Evolutionary conservation across 352 stramenopile genomes (phyloP).

Genomic region (Bremia lactucae): DNA sequence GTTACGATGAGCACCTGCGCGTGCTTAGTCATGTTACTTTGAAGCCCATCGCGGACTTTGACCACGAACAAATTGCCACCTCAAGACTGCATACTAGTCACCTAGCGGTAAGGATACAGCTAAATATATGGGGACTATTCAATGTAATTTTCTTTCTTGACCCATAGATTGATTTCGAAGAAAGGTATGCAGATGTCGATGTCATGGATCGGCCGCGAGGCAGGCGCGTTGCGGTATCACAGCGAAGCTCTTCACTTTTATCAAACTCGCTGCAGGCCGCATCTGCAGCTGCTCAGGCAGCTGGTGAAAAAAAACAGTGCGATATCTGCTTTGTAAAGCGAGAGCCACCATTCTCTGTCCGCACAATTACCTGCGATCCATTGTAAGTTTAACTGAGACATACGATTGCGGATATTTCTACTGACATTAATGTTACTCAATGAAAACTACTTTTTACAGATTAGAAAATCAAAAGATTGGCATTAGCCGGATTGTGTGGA

Average conservation of each 20-base stretch:
- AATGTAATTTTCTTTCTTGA: not conserved
- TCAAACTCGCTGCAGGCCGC: slow-evolving; percentile 55
- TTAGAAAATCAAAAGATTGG: slow-evolving; percentile 66
- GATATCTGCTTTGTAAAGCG: slow-evolving; percentile 64
- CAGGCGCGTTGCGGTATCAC: slow-evolving; percentile 37
- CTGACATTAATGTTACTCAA: not conserved
- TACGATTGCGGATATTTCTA: not conserved
- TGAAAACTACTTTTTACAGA: slow-evolving; percentile 19
- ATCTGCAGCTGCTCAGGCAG: slow-evolving; percentile 43
- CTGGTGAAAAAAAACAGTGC: slow-evolving; percentile 31
- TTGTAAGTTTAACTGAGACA: slow-evolving; percentile 28
- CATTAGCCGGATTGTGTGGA: slow-evolving; percentile 57
- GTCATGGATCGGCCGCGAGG: slow-evolving; percentile 49
- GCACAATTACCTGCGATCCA: slow-evolving; percentile 47
- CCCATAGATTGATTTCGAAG: slow-evolving; percentile 55
- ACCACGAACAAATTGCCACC: slow-evolving; percentile 49
- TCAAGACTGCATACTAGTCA: slow-evolving; percentile 35
- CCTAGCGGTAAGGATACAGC: slow-evolving; percentile 21
- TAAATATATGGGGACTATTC: not conserved
- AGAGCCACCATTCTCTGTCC: slow-evolving; percentile 63
- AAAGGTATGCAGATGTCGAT: slow-evolving; percentile 39
- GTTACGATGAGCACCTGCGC: slow-evolving; percentile 68
- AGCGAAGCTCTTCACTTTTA: slow-evolving; percentile 22
- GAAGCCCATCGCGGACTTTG: slow-evolving; percentile 62
- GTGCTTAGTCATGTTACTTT: slow-evolving; percentile 70